Percentiles rank a stretch among this genome's conserved stretches.
Evolutionary conservation across 2,329 filamentous ascomycete species (phyloP).

Genomic region (Didymosphaeria variabile): DNA sequence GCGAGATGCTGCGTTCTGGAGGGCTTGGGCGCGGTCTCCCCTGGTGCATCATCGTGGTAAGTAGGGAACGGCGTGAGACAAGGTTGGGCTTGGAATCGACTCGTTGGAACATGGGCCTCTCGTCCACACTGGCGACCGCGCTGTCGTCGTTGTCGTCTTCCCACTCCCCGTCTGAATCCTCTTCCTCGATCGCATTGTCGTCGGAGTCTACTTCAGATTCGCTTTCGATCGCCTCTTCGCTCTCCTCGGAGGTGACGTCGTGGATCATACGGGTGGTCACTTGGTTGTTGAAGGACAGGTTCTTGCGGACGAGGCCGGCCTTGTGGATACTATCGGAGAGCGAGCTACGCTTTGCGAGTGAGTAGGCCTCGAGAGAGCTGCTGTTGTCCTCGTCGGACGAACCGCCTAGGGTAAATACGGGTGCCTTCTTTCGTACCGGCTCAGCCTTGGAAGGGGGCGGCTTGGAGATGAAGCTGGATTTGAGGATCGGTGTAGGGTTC

Average conservation of each 20-base stretch:
- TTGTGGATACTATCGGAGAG: slow-evolving; percentile 63
- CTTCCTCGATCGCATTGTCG: slow-evolving; percentile 70
- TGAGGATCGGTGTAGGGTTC: slow-evolving; percentile 68
- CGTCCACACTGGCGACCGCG: slow-evolving; percentile 82
- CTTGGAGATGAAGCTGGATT: slow-evolving; percentile 51
- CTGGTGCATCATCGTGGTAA: slow-evolving; percentile 88
- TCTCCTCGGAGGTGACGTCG: slow-evolving; percentile 62
- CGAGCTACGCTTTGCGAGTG: slow-evolving; percentile 61
- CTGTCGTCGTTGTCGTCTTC: slow-evolving; percentile 79
- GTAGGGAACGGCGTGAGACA: slow-evolving; percentile 83
- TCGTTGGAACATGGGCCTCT: slow-evolving; percentile 83
- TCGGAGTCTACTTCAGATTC: slow-evolving; percentile 68
- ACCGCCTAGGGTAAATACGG: slow-evolving; percentile 77
- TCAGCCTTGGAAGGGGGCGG: slow-evolving; percentile 42
- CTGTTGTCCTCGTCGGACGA: slow-evolving; percentile 88
- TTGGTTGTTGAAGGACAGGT: slow-evolving; percentile 82
- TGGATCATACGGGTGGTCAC: slow-evolving; percentile 73
- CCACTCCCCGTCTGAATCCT: slow-evolving; percentile 61
- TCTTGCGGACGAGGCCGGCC: slow-evolving; percentile 70
- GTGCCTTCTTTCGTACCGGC: slow-evolving; percentile 70
- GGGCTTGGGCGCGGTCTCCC: slow-evolving; percentile 74
- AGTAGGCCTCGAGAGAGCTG: slow-evolving; percentile 72
- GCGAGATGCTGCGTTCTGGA: slow-evolving; percentile 71
- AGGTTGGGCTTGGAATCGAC: slow-evolving; percentile 89
- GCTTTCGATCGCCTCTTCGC: slow-evolving; percentile 67